Conservation (phyloP, 768 basidiomycete species). For the Russula griseocarnosa region DNA sequence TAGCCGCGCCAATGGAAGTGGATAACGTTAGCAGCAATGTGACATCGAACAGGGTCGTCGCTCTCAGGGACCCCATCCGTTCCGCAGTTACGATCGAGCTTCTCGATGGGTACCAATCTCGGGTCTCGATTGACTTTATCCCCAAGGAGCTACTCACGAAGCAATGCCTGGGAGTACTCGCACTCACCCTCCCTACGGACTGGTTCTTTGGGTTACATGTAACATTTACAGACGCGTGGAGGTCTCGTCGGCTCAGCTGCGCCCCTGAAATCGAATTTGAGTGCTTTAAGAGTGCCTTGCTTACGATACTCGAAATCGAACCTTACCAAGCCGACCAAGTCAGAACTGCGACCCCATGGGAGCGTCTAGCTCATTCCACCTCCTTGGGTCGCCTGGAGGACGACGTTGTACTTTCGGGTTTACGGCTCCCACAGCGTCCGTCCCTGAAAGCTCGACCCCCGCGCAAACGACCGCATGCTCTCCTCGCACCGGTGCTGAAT, state of each 20-base stretch:
- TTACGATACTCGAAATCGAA: conserved; percentile 43
- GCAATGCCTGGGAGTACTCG: conserved; percentile 58
- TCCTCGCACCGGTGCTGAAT: conserved; percentile 59
- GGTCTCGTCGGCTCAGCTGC: conserved; percentile 40
- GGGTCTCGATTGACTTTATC: conserved; percentile 51
- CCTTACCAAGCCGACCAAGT: neutral
- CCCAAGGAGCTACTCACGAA: conserved; percentile 54
- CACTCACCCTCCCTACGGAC: conserved; percentile 55
- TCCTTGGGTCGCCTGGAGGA: conserved; percentile 51
- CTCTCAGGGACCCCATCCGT: conserved; percentile 46
- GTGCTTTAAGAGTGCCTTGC: conserved; percentile 52
- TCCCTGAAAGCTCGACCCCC: neutral
- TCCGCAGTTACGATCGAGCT: conserved; percentile 54
- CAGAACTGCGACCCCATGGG: conserved; percentile 41
- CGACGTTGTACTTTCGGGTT: conserved; percentile 51
- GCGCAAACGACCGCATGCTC: conserved; percentile 38
- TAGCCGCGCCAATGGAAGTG: conserved; percentile 14
- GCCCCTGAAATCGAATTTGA: conserved; percentile 52
- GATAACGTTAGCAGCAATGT: conserved; percentile 11
- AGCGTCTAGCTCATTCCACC: conserved; percentile 42
- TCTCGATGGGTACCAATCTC: conserved; percentile 45
- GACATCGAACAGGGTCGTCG: conserved; percentile 36
- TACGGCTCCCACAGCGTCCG: conserved; percentile 38
- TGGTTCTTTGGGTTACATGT: conserved; percentile 54
- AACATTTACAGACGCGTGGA: conserved; percentile 58